Percentiles rank a stretch among this genome's conserved stretches.
Evolutionary conservation across 1,284 basidiomycete genomes (phyloP).

Genomic region (Naganishia albida): DNA sequence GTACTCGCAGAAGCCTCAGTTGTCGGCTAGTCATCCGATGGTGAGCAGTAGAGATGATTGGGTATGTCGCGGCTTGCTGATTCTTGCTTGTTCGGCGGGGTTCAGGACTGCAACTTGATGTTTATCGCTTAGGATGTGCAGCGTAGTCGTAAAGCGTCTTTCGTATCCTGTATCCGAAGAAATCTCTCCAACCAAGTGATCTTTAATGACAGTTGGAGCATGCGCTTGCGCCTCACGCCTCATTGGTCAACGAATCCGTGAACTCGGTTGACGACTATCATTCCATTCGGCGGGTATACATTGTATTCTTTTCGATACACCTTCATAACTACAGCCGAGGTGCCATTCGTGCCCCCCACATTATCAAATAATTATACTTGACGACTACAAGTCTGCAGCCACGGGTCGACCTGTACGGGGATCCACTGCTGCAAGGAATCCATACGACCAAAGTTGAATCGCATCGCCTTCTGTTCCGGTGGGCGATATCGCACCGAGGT

Average conservation of each 20-base stretch:
- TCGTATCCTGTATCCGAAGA: conserved; percentile 6
- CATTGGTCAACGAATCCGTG: too few species aligned
- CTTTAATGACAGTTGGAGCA: too few species aligned
- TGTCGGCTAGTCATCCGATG: conserved; percentile 51
- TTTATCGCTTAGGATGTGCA: conserved; percentile 12
- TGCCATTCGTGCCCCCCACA: too few species aligned
- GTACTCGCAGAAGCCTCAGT: conserved; percentile 84
- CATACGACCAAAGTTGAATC: conserved; percentile 54
- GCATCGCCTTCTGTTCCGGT: conserved; percentile 54
- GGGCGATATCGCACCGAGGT: conserved; percentile 44
- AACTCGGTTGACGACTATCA: too few species aligned
- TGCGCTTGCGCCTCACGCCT: too few species aligned
- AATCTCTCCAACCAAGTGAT: too few species aligned
- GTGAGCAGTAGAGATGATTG: conserved; percentile 38
- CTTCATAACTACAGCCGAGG: too few species aligned
- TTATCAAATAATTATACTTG: too few species aligned
- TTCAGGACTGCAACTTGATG: conserved; percentile 29
- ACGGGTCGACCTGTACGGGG: conserved; percentile 39
- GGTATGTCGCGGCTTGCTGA: background rate
- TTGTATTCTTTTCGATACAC: too few species aligned
- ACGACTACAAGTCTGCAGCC: background rate
- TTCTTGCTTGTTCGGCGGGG: background rate
- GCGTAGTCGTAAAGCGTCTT: background rate
- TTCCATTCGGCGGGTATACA: too few species aligned
- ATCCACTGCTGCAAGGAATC: conserved; percentile 49